Percentiles rank a stretch among this genome's conserved stretches.
Conservation (phyloP, 805 yeast species). For the Lachancea mirantina region DNA sequence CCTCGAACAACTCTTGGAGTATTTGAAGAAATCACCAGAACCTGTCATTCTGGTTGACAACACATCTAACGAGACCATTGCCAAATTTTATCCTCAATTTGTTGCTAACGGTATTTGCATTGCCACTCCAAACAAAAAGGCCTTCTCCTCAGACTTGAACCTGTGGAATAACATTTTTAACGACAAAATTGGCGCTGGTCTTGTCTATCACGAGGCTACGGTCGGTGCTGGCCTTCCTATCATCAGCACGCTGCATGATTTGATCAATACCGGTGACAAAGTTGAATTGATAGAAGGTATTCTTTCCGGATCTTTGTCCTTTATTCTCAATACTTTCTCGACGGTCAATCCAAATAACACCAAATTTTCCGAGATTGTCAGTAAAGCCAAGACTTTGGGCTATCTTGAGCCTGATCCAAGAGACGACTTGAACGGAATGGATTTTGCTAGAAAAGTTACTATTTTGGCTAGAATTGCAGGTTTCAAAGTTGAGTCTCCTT, state of each 20-base stretch:
- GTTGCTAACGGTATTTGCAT: conserved; percentile 75
- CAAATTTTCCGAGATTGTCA: conserved; percentile 85
- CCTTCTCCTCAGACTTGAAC: conserved; percentile 69
- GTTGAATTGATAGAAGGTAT: conserved; percentile 90
- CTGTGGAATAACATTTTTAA: conserved; percentile 77
- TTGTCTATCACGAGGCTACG: conserved; percentile 96
- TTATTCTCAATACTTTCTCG: conserved; percentile 90
- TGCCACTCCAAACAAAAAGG: conserved; percentile 98
- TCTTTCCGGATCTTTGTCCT: conserved; percentile 91
- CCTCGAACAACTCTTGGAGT: conserved; percentile 52
- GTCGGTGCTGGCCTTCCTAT: conserved; percentile 99
- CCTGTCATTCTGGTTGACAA: conserved; percentile 90
- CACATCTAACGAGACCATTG: conserved; percentile 78
- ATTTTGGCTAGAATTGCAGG: conserved; percentile 93
- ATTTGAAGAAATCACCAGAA: conserved; percentile 52
- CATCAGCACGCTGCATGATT: conserved; percentile 79
- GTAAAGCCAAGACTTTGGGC: conserved; percentile 82
- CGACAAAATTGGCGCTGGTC: conserved; percentile 44
- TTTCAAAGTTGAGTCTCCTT: conserved; percentile 72
- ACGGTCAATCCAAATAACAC: conserved; percentile 52
- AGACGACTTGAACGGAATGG: conserved; percentile 96
- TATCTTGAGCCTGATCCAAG: conserved; percentile 99
- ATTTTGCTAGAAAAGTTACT: conserved; percentile 97
- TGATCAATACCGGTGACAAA: conserved; percentile 88
- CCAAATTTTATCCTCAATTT: conserved; percentile 69